Conservation (phyloP, 768 basidiomycete species). For the Antrodiella citrinella region DNA sequence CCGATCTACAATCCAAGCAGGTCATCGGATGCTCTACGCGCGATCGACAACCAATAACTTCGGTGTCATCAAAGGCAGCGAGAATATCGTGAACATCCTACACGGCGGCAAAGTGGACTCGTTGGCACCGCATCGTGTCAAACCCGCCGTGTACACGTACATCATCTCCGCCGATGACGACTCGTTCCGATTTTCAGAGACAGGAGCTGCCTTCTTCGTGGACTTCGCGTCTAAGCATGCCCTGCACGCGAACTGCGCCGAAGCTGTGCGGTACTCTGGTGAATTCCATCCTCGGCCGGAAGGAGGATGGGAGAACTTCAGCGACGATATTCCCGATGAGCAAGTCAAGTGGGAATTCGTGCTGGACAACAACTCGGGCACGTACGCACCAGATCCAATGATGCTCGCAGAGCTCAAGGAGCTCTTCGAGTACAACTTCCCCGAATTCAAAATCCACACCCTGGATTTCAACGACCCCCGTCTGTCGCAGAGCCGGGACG, state of each 20-base stretch:
- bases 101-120: slow-evolving; percentile 26
- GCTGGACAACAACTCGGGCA: slow-evolving; percentile 82
- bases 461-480: slow-evolving; percentile 47
- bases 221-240: slow-evolving; percentile 86
- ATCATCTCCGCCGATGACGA: slow-evolving; percentile 71
- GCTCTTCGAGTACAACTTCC: slow-evolving; percentile 68
- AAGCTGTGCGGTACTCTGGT: slow-evolving; percentile 61
- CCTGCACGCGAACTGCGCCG: slow-evolving; percentile 67
- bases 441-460: slow-evolving; percentile 49
- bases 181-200: slow-evolving; percentile 77
- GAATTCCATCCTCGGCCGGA: slow-evolving; percentile 72
- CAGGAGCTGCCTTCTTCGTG: slow-evolving; percentile 80
- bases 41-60: slow-evolving; percentile 54
- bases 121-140: slow-evolving; percentile 41
- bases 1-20: slow-evolving; percentile 62
- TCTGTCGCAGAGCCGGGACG: slow-evolving; percentile 51
- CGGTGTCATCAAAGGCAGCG: slow-evolving; percentile 43
- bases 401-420: slow-evolving; percentile 54
- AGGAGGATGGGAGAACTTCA: slow-evolving; percentile 61
- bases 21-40: slow-evolving; percentile 68
- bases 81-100: slow-evolving; percentile 44
- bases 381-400: slow-evolving; percentile 65
- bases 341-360: slow-evolving; percentile 72
- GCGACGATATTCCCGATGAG: slow-evolving; percentile 43
- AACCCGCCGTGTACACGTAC: slow-evolving; percentile 82